Evolutionary conservation across 2,329 filamentous ascomycete genomes (phyloP), one percentile per base, ranked within the genome.

Genomic region (Rugonectria rugulosa): DNA sequence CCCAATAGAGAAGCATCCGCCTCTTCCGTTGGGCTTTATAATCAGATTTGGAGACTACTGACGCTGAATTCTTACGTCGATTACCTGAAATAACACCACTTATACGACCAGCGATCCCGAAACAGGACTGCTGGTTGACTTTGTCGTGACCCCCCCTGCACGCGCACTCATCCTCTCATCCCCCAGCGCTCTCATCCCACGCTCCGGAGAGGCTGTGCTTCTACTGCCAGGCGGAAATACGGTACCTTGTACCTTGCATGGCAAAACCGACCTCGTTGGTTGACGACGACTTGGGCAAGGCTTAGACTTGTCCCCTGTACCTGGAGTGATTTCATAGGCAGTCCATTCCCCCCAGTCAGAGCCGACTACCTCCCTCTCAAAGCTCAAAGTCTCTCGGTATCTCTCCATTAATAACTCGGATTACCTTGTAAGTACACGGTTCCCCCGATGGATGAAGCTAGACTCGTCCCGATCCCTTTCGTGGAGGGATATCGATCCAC

Each of bases 81-180:
- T 42, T 15, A 31, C 37, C 14, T 40, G 46, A 19, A 31, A 50
- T 37, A 50, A 31, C 41, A 50, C 53, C 45, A 50, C 41, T 50
- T 46, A 45, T 55, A 55, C 52, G 41, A 31, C 24, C 11, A 43
- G 47, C 21, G 32, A 19, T 41, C 27, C 63, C 56, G 61, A 47
- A 41, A 36, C 34, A 56, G 60, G 53, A 19, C 20, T 26, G 11
- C n/a, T 24, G n/a, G 23, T 21, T 20, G n/a, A 14, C 15, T 37
- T 19, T 36, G 14, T 34, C n/a, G 11, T 34, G 15, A n/a, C 12
- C 38, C 20, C 11, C 23, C 23, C 20, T 17, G 14, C 47, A 29
- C 19, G 40, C 19, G 34, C 20, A 42, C 10, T 20, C 34, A 36
- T 17, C 38, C 26, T n/a, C n/a, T n/a, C n/a, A n/a, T n/a, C n/a